These are phyloP conservation scores for Colletotrichum siamense DNA, from an alignment of 2,329 filamentous ascomycete genomes.

Conservation along the genomic window DNA sequence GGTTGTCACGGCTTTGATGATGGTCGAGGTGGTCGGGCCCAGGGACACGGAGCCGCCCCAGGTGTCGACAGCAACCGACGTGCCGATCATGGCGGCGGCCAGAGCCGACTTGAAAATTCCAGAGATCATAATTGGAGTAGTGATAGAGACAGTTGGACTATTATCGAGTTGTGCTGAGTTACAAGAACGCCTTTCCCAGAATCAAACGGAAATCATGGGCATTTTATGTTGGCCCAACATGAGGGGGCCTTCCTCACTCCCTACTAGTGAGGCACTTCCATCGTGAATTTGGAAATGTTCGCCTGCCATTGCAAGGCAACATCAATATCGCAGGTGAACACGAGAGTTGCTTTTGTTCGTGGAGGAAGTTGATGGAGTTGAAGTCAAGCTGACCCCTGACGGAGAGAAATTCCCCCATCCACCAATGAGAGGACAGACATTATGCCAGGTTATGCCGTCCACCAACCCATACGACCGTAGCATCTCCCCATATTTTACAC, in stretches of 20 bases:
- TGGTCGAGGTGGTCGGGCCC: constrained; percentile 27
- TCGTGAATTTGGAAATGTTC: background rate
- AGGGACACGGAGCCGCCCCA: constrained; percentile 12
- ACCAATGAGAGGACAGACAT: background rate
- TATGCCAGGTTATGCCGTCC: background rate
- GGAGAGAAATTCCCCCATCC: background rate
- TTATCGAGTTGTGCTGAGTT: background rate
- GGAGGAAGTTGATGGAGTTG: background rate
- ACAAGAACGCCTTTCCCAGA: background rate
- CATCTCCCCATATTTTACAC: background rate
- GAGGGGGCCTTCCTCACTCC: background rate
- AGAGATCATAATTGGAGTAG: background rate
- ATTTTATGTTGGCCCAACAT: background rate
- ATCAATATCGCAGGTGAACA: background rate
- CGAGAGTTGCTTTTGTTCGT: background rate
- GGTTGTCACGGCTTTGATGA: constrained; percentile 43
- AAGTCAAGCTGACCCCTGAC: background rate
- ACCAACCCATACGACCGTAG: background rate
- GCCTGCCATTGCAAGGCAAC: background rate
- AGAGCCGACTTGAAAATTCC: background rate
- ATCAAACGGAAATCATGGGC: background rate
- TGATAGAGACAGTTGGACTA: background rate
- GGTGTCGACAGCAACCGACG: background rate
- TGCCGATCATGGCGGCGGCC: background rate
- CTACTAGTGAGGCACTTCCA: background rate